Conservation (phyloP, 192 early-diverging fungal genomes). For the Funneliformis mosseae region DNA sequence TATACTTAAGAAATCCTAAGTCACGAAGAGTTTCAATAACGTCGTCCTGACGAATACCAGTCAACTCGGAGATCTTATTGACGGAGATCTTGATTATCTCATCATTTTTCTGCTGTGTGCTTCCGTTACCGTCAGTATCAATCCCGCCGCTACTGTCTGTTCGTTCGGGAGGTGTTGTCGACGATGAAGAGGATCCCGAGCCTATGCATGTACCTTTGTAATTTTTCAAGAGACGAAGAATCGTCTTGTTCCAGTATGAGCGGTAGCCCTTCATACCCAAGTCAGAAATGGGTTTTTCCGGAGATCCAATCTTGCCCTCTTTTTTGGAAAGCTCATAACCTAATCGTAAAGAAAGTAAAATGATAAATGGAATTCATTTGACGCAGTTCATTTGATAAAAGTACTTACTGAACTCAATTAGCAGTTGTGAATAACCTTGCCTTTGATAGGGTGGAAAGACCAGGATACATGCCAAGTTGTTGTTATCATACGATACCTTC, state of each 20-base stretch:
- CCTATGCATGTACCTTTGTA: not conserved
- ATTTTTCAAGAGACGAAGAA: conserved; percentile 1
- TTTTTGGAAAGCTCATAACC: conserved; percentile 31
- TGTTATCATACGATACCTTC: conserved; percentile 78
- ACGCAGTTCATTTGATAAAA: not conserved
- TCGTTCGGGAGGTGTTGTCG: not conserved
- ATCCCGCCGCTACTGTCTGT: not conserved
- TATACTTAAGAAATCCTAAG: conserved; percentile 25
- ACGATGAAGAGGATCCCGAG: not conserved
- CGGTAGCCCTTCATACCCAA: conserved; percentile 4
- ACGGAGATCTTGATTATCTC: not conserved
- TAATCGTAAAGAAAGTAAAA: not conserved
- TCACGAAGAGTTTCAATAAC: conserved; percentile 4
- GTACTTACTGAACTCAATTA: conserved; percentile 90
- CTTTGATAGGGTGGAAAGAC: conserved; percentile 85
- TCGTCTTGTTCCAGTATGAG: conserved; percentile 22
- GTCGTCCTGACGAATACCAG: conserved; percentile 16
- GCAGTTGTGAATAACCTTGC: conserved; percentile 79
- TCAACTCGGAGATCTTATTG: conserved; percentile 7
- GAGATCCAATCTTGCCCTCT: conserved; percentile 25
- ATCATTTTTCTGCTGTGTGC: not conserved
- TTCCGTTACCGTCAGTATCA: not conserved
- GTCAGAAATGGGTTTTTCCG: conserved; percentile 22
- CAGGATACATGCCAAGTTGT: conserved; percentile 91
- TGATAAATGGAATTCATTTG: not conserved